These are phyloP conservation scores for Marsdenia floribunda DNA, from an alignment of 257 asterid species.

Conservation along the genomic window DNA sequence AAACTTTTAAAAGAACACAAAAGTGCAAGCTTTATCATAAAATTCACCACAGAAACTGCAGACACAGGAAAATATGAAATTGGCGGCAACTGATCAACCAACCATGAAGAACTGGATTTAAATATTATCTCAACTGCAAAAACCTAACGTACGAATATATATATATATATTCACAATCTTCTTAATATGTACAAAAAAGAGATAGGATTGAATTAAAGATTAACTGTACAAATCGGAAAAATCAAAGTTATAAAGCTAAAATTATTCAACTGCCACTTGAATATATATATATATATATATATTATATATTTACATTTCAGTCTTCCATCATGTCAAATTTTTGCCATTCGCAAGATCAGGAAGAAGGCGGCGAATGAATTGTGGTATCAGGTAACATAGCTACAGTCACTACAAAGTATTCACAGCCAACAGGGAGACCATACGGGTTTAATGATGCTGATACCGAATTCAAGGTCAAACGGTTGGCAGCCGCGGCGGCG, in stretches of 20 bases:
- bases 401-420: constrained; percentile 79
- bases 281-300: constrained; percentile 4
- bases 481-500: constrained; percentile 28
- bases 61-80: not conserved
- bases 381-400: constrained; percentile 86
- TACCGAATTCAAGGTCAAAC: constrained; percentile 32
- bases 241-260: constrained; percentile 25
- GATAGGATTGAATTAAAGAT: constrained; percentile 32
- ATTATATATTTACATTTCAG: constrained; percentile 42
- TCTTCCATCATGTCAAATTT: constrained; percentile 82
- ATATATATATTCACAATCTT: not conserved
- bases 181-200: constrained; percentile 31
- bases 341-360: constrained; percentile 75
- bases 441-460: constrained; percentile 34
- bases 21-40: too few relatives aligned
- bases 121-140: not conserved
- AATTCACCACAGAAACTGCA: not conserved
- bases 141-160: not conserved
- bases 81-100: not conserved
- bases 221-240: constrained; percentile 36
- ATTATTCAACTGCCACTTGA: constrained; percentile 12
- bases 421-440: constrained; percentile 77
- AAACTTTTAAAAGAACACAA: too few relatives aligned
- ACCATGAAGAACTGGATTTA: not conserved
- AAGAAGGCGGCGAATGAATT: constrained; percentile 67